Evolutionary conservation across 2,329 filamentous ascomycete species (phyloP).

Genomic region (Escovopsis sp.): DNA sequence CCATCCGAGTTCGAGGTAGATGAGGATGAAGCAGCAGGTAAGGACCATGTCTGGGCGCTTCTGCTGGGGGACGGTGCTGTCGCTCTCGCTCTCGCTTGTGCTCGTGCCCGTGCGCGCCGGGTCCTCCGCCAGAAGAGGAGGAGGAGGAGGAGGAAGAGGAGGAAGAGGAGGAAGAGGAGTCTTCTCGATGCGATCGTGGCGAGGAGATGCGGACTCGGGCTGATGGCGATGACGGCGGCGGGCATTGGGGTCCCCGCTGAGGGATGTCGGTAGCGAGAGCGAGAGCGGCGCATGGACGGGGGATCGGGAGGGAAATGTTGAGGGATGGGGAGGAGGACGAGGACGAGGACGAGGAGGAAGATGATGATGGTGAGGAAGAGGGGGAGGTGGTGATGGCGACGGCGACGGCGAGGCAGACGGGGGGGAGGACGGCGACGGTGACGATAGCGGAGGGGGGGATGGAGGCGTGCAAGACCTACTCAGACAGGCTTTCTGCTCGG

Average conservation of each 20-base stretch:
- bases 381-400: not conserved
- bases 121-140: no score
- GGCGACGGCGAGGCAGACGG: not conserved
- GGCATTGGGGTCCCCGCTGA: no score
- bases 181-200: no score
- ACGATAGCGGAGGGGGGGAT: constrained; percentile 10
- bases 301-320: not conserved
- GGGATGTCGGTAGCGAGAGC: no score
- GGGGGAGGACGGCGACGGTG: constrained; percentile 5
- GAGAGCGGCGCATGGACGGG: no score
- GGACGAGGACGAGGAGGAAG: not conserved
- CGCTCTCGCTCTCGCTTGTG: no score
- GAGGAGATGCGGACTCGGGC: no score
- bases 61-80: not conserved
- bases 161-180: not conserved
- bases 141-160: no score
- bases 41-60: constrained; percentile 25
- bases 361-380: constrained; percentile 3
- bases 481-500: constrained; percentile 46
- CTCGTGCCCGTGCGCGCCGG: no score
- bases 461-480: constrained; percentile 34
- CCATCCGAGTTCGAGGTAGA: constrained; percentile 43
- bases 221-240: no score
- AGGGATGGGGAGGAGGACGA: not conserved
- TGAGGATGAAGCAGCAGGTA: constrained; percentile 34